These are phyloP conservation scores for Kentomonas sorsogonicus DNA, from an alignment of 208 protist species.

Conservation along the genomic window DNA sequence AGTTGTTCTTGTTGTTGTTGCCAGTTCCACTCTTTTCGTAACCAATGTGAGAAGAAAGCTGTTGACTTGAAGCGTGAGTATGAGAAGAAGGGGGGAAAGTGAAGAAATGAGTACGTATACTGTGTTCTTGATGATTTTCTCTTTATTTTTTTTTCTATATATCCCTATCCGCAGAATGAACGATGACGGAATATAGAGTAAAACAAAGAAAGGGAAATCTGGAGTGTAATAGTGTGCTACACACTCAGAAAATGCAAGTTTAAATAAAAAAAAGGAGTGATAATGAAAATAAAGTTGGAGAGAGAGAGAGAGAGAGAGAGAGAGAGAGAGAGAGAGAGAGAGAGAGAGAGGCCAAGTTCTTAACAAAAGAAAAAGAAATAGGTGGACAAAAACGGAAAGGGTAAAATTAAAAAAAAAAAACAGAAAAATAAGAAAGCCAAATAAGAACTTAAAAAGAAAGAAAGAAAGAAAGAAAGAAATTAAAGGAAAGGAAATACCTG, in stretches of 20 bases:
- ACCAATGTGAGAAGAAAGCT: not conserved
- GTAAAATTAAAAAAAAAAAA: not conserved
- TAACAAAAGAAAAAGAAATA: no score
- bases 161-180: not conserved
- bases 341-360: not conserved
- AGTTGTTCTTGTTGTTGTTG: not conserved
- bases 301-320: not conserved
- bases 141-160: not conserved
- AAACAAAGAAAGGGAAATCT: no score
- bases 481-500: not conserved
- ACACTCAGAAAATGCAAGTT: no score
- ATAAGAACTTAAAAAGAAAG: not conserved
- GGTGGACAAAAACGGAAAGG: not conserved
- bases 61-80: not conserved
- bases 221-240: no score
- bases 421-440: not conserved
- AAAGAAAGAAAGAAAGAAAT: not conserved
- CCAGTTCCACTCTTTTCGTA: not conserved
- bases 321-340: not conserved
- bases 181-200: no score
- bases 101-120: not conserved
- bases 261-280: not conserved
- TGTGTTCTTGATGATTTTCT: not conserved
- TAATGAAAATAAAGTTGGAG: not conserved
- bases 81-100: not conserved